Percentiles rank a stretch among this genome's conserved stretches.
Evolutionary conservation across 202 grass and related monocot species (phyloP).

Genomic region (Alloteropsis angusta): DNA sequence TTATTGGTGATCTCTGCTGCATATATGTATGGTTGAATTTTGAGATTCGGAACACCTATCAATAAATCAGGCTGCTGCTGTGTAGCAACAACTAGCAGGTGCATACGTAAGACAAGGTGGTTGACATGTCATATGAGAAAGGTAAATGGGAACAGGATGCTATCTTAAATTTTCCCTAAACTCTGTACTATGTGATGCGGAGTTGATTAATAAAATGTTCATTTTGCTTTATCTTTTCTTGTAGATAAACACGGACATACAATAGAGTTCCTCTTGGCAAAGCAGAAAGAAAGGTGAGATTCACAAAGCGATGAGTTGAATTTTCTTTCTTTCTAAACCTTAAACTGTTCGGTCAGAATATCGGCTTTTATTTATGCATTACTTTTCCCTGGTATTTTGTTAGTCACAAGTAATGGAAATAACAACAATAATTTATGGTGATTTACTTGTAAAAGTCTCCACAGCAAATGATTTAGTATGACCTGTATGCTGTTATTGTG

Average conservation of each 20-base stretch:
- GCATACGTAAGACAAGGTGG: not conserved
- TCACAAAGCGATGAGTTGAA: not conserved
- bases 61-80: not conserved
- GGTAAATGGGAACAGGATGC: not conserved
- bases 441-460: not conserved
- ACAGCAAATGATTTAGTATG: not conserved
- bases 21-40: not conserved
- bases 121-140: not conserved
- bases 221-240: not conserved
- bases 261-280: not conserved
- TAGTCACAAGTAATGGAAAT: not conserved
- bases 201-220: not conserved
- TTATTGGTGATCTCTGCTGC: slow-evolving; percentile 48
- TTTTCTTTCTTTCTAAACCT: not conserved
- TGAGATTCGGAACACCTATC: not conserved
- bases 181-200: not conserved
- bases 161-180: too few relatives aligned
- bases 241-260: not conserved
- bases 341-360: not conserved
- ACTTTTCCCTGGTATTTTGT: not conserved
- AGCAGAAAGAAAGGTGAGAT: not conserved
- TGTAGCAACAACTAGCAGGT: not conserved
- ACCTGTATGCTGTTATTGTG: not conserved
- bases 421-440: not conserved
- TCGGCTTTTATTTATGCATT: not conserved